These are phyloP conservation scores for Botryotinia convoluta DNA, from an alignment of 2,329 filamentous ascomycete species.

Conservation along the genomic window DNA sequence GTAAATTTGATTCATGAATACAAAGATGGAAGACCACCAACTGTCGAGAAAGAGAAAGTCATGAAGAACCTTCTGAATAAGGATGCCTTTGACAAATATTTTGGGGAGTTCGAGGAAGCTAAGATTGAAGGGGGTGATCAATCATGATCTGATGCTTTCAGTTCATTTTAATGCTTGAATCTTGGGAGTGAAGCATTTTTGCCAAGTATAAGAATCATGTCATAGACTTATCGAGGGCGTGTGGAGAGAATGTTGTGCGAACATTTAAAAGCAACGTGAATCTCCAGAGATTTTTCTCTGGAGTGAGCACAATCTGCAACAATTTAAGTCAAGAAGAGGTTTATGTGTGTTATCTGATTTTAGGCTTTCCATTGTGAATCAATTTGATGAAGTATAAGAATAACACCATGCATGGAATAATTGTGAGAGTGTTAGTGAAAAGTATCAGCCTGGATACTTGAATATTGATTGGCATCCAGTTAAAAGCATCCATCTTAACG, in stretches of 20 bases:
- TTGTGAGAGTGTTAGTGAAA: not conserved
- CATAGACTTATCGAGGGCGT: not conserved
- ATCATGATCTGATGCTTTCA: not conserved
- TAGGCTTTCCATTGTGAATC: not conserved
- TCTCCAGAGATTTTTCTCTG: too few species aligned
- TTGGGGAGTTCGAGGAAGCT: not conserved
- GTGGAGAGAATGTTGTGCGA: not conserved
- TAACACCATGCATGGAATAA: not conserved
- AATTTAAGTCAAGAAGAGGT: too few species aligned
- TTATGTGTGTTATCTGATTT: rapidly evolving
- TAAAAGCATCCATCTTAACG: not conserved
- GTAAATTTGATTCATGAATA: not conserved
- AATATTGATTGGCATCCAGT: not conserved
- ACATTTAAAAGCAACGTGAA: not conserved
- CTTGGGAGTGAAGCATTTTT: rapidly evolving
- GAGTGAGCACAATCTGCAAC: not conserved
- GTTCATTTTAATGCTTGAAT: too few species aligned
- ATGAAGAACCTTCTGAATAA: not conserved
- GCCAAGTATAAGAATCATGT: not conserved
- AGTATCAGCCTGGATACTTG: not conserved
- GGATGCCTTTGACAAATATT: not conserved
- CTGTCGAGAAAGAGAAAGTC: not conserved
- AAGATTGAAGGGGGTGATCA: not conserved
- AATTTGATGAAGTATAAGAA: not conserved
- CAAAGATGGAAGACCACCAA: too few species aligned